Percentiles rank a stretch among this genome's conserved stretches.
Evolutionary conservation across 2,329 filamentous ascomycete genomes (phyloP).

Genomic region (Xylariaceae sp.): DNA sequence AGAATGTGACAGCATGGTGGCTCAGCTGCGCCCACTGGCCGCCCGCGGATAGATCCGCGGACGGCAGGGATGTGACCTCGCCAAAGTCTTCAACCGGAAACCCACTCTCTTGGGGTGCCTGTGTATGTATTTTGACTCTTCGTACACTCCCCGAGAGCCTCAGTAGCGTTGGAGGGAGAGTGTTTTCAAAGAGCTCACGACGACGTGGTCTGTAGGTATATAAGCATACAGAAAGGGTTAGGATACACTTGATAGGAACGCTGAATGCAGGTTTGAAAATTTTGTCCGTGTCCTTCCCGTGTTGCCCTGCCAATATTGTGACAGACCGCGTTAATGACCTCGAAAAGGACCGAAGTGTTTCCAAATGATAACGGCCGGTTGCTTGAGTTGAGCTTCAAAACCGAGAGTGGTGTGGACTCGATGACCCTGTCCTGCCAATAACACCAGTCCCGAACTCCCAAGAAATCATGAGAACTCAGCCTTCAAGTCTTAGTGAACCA

Average conservation of each 20-base stretch:
- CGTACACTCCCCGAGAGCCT: not conserved
- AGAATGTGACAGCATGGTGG: conserved; percentile 10
- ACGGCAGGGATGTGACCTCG: conserved; percentile 13
- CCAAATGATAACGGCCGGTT: not conserved
- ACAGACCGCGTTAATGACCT: not conserved
- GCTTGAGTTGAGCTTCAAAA: conserved; percentile 7
- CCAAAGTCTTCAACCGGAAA: conserved; percentile 5
- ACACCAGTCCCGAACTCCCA: not conserved
- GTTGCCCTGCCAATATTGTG: not conserved
- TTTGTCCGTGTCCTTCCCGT: not conserved
- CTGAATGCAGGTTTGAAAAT: not conserved
- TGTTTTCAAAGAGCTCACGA: too few relatives aligned
- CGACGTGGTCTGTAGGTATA: too few relatives aligned
- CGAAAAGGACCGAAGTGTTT: not conserved
- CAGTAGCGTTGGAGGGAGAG: not conserved
- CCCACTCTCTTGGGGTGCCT: conserved; percentile 7
- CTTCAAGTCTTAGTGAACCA: conserved; percentile 1
- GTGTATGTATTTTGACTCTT: not conserved
- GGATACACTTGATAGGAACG: not conserved
- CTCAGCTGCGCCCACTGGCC: conserved; percentile 1
- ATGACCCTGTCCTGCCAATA: conserved; percentile 8
- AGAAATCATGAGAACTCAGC: conserved; percentile 5
- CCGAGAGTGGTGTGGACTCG: conserved; percentile 13
- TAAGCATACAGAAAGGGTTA: too few relatives aligned
- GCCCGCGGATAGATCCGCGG: conserved; percentile 19